Base-by-base conservation (phyloP, 805 yeast species). In the Wickerhamomyces kurtzmanii region DNA sequence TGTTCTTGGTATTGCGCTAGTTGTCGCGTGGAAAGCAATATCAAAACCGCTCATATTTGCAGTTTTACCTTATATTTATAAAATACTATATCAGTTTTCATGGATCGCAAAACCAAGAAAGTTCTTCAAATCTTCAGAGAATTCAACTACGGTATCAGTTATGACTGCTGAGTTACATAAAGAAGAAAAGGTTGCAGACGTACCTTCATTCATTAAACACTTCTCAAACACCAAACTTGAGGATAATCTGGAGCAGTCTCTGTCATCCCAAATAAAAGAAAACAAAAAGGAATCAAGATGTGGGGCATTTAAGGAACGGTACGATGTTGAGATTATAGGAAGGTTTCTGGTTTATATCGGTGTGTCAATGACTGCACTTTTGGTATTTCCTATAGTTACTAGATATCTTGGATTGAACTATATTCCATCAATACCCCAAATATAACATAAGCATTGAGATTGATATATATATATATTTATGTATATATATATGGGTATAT, bases 331-430 rank as follows among this genome's bases (percentile, higher is more conserved):
- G 36, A 80, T 84, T 4, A 53, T 83, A 18, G 86, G 91, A 8
- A 65, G 94, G 42, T 57, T 82, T 36, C 53, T 80, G 12, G 81
- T 86, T 2, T 89, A 89, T 53, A 77, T 82, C 1, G 97, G 97
- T 0, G 72, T 89, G 17, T 68, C 91, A 0, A 42, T 62, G 16
- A 52, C 68, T 18, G 78, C 81, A 0, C 51, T 68, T 5, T 22
- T 55, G 5, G 45, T 45, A 2, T 53, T 59, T 27, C 55, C 62
- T 1, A 17, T 40, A 5, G 30, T 40, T 10, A 29, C 38, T 9
- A 21, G 30, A 8, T 12, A 27, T 2, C 18, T 36, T 12, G 13
- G 13, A 14, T 12, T 10, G 7, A 3, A 9, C 13, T 21, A 20
- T 12, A 21, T 5, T 5, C 23, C 13, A n/a, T n/a, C n/a, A n/a